These are phyloP conservation scores for Talaromyces sp. DNA, from an alignment of 2,329 filamentous ascomycete species.

Conservation along the genomic window DNA sequence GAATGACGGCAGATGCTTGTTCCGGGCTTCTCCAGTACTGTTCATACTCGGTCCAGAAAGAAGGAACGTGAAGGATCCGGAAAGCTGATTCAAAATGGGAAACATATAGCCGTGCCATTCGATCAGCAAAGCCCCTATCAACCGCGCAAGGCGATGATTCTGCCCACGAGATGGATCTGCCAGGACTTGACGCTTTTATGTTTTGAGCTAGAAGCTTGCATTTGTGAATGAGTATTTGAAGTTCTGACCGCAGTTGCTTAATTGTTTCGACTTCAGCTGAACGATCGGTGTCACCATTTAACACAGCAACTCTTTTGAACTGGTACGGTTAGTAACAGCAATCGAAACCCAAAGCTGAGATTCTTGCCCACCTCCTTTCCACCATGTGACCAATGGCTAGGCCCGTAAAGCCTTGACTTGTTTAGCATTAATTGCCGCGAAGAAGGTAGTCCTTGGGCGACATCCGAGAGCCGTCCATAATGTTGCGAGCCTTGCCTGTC, in stretches of 20 bases:
- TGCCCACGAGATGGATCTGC: background rate
- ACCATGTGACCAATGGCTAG: background rate
- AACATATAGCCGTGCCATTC: constrained; percentile 41
- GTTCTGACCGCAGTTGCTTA: background rate
- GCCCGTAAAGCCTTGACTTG: background rate
- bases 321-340: background rate
- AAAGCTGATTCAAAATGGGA: constrained; percentile 51
- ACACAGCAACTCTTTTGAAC: background rate
- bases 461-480: background rate
- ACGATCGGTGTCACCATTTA: background rate
- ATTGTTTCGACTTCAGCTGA: background rate
- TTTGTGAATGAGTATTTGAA: background rate
- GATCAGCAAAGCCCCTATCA: background rate
- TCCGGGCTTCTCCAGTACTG: constrained; percentile 21
- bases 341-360: background rate
- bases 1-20: constrained; percentile 36
- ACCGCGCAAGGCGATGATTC: background rate
- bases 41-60: constrained; percentile 53
- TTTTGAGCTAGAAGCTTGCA: background rate
- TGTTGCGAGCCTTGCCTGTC: background rate
- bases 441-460: background rate
- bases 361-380: background rate
- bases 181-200: background rate
- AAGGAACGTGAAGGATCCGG: constrained; percentile 53
- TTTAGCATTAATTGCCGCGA: background rate